phyloP scores from a whole-genome alignment of 495 filamentous ascomycete genomes.

The Aspergillus sparsus region DNA sequence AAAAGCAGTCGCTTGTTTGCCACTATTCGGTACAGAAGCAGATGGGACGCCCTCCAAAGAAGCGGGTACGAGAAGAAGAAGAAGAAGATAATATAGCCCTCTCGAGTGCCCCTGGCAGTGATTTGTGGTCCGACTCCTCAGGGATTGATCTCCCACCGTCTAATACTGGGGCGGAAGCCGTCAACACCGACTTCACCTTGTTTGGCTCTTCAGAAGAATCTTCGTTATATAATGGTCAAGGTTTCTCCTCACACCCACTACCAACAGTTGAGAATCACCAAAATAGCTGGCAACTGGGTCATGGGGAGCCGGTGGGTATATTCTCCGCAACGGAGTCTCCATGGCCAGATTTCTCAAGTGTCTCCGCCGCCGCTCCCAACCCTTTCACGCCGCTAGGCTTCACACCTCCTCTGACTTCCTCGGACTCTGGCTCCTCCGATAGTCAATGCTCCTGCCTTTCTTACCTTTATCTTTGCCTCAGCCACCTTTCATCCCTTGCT shows the following conservation, averaged over 20 bases:
- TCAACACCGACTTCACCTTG: slow-evolving; percentile 28
- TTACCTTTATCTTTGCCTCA: slow-evolving; percentile 49
- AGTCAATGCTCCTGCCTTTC: slow-evolving; percentile 47
- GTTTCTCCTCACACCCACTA: slow-evolving; percentile 26
- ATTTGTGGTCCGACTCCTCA: slow-evolving; percentile 31
- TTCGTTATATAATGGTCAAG: slow-evolving; percentile 21
- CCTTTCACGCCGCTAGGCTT: slow-evolving; percentile 32
- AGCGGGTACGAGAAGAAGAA: slow-evolving; percentile 38
- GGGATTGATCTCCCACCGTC: slow-evolving; percentile 22
- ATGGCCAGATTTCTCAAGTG: slow-evolving; percentile 49
- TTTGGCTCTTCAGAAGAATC: slow-evolving; percentile 29
- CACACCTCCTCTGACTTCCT: slow-evolving; percentile 32
- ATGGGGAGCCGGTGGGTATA: slow-evolving; percentile 28
- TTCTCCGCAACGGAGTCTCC: slow-evolving; percentile 37
- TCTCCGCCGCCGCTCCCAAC: slow-evolving; percentile 40
- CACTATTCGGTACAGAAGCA: slow-evolving; percentile 51
- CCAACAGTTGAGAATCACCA: slow-evolving; percentile 33
- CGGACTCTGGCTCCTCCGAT: slow-evolving; percentile 28
- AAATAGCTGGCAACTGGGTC: slow-evolving; percentile 33
- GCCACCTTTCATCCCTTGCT: slow-evolving; percentile 44
- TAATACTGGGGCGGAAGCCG: slow-evolving; percentile 17
- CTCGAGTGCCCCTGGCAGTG: slow-evolving; percentile 20
- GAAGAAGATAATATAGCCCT: slow-evolving; percentile 32
- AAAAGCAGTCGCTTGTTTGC: slow-evolving; percentile 43
- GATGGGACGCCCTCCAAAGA: slow-evolving; percentile 52